Evolutionary conservation across 2,329 filamentous ascomycete species (phyloP).

Genomic region (Venturia effusa): DNA sequence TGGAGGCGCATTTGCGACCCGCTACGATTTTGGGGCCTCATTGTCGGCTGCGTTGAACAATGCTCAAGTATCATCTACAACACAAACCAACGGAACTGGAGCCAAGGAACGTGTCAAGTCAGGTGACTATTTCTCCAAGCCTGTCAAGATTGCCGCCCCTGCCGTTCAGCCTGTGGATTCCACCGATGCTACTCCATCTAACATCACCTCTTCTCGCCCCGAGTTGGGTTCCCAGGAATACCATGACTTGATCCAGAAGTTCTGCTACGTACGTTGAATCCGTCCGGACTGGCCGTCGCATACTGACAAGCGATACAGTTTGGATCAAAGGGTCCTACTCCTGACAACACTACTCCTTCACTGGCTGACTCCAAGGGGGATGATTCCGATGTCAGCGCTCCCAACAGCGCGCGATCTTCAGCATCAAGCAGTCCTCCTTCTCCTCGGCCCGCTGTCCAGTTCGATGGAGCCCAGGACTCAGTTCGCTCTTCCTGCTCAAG

Average conservation of each 20-base stretch:
- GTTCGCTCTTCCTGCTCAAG: conserved; percentile 2
- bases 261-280: conserved; percentile 92
- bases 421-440: conserved; percentile 8
- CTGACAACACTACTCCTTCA: background rate
- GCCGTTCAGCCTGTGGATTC: conserved; percentile 25
- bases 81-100: conserved; percentile 47
- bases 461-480: conserved; percentile 7
- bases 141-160: conserved; percentile 23
- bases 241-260: conserved; percentile 95
- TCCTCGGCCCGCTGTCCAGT: background rate
- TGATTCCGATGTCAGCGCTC: background rate
- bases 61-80: conserved; percentile 40
- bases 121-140: conserved; percentile 14
- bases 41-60: conserved; percentile 70
- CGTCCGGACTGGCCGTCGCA: background rate
- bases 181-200: conserved; percentile 38
- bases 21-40: conserved; percentile 94
- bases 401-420: conserved; percentile 5
- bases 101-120: conserved; percentile 21
- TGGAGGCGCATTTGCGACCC: conserved; percentile 70
- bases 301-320: conserved; percentile 11
- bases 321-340: conserved; percentile 6
- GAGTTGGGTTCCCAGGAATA: conserved; percentile 80
- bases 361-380: background rate
- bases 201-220: conserved; percentile 48